Conservation (phyloP, 1,284 basidiomycete species). For the Ceratobasidium sp. region DNA sequence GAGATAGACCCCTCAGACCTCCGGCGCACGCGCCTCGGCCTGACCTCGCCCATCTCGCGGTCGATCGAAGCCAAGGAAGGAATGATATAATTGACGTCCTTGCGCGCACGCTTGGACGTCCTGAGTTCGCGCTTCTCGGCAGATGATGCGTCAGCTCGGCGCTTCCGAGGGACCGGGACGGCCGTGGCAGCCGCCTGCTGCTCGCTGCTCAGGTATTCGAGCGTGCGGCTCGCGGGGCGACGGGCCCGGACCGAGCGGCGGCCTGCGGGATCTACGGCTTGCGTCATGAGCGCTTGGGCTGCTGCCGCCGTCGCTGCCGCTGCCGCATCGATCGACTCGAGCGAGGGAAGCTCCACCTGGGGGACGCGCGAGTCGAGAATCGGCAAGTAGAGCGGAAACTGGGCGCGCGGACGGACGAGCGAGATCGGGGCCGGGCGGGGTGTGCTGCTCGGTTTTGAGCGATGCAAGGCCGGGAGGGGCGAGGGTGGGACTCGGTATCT, state of each 20-base stretch:
- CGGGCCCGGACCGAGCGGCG: slow-evolving; percentile 20
- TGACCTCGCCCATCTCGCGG: slow-evolving; percentile 1
- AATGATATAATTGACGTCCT: slow-evolving; percentile 37
- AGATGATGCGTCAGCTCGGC: slow-evolving; percentile 21
- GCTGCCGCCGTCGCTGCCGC: slow-evolving; percentile 17
- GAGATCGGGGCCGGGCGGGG: slow-evolving; percentile 28
- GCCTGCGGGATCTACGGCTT: neutral
- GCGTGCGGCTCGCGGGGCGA: slow-evolving; percentile 38
- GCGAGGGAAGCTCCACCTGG: slow-evolving; percentile 27
- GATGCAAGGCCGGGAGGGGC: neutral
- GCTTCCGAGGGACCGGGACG: slow-evolving; percentile 21
- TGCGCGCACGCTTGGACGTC: slow-evolving; percentile 25
- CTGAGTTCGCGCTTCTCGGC: slow-evolving; percentile 17
- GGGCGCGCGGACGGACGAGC: slow-evolving; percentile 23
- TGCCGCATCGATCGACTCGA: slow-evolving; percentile 27
- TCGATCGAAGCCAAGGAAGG: slow-evolving; percentile 28
- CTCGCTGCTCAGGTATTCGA: slow-evolving; percentile 28
- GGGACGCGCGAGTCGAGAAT: slow-evolving; percentile 37
- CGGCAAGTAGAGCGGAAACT: slow-evolving; percentile 37
- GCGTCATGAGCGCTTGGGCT: neutral
- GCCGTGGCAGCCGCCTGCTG: neutral
- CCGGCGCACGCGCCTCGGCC: neutral
- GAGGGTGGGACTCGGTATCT: slow-evolving; percentile 30
- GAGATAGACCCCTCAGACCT: slow-evolving; percentile 1
- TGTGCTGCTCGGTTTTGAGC: neutral